These are phyloP conservation scores for Malus hybrid DNA, from an alignment of 331 rosid genomes.

Conservation along the genomic window DNA sequence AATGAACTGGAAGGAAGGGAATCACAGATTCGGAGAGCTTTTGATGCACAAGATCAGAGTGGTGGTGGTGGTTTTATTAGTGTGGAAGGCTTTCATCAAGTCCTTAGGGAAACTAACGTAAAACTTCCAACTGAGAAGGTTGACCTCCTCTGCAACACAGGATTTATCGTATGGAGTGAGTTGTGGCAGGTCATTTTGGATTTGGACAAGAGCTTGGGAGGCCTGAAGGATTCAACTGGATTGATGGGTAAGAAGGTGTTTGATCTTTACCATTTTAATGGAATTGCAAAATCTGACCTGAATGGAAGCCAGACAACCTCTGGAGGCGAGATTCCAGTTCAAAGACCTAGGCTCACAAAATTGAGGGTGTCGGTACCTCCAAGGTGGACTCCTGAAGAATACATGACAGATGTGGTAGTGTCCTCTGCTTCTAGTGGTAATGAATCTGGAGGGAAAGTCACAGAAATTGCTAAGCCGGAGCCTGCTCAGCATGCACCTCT, in stretches of 20 bases:
- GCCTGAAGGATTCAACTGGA: constrained; percentile 86
- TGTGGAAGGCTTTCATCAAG: constrained; percentile 83
- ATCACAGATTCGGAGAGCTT: constrained; percentile 80
- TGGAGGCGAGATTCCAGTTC: constrained; percentile 72
- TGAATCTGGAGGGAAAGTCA: constrained; percentile 48
- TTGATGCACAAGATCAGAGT: constrained; percentile 90
- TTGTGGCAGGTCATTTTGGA: constrained; percentile 93
- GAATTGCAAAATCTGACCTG: constrained; percentile 86
- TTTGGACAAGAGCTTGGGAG: constrained; percentile 74
- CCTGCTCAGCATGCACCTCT: constrained; percentile 86
- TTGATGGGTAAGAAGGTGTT: constrained; percentile 93
- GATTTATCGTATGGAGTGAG: constrained; percentile 93
- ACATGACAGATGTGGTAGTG: constrained; percentile 68
- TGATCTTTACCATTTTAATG: constrained; percentile 84
- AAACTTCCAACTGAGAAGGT: constrained; percentile 62
- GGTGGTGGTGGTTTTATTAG: constrained; percentile 96
- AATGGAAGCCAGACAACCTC: constrained; percentile 55
- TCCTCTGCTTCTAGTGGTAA: constrained; percentile 48
- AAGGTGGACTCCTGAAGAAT: constrained; percentile 96
- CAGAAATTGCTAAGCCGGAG: constrained; percentile 66
- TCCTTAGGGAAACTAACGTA: constrained; percentile 58
- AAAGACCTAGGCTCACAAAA: constrained; percentile 85
- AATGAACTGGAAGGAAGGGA: constrained; percentile 94
- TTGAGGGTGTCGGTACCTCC: constrained; percentile 93
- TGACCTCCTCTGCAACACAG: constrained; percentile 73